phyloP scores from a whole-genome alignment of 345 rosid genomes.

The Rhodomyrtus tomentosa region DNA sequence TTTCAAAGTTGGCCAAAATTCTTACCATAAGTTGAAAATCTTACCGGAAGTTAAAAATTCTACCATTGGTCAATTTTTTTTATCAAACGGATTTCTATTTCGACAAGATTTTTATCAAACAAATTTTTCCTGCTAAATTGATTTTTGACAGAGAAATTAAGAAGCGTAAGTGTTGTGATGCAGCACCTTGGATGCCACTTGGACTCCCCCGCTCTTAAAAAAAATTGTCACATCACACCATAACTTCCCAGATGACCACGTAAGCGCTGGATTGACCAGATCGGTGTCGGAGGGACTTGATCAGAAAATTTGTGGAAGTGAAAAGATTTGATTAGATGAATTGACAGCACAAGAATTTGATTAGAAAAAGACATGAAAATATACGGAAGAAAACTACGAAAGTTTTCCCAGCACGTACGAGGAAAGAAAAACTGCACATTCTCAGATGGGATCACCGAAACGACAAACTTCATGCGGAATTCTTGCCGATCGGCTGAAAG shows the following conservation, averaged over 20 bases:
- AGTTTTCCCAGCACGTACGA: not conserved
- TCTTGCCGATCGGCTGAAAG: not conserved
- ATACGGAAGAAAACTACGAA: not conserved
- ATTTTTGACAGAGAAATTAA: too few species aligned
- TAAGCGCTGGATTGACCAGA: too few species aligned
- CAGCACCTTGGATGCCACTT: not conserved
- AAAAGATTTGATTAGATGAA: not conserved
- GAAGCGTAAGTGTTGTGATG: too few species aligned
- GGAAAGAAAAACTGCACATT: not conserved
- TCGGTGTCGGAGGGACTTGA: not conserved
- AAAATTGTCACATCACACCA: not conserved
- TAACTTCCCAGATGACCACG: fast-evolving
- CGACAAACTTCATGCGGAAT: not conserved
- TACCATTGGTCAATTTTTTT: too few species aligned
- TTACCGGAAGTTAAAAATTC: too few species aligned
- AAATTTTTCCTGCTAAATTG: too few species aligned
- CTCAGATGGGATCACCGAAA: not conserved
- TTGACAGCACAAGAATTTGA: not conserved
- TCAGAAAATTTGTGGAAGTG: not conserved
- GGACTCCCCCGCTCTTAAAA: not conserved
- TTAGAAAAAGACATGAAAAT: not conserved
- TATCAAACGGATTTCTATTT: too few species aligned
- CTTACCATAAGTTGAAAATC: too few species aligned
- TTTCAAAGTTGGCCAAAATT: too few species aligned
- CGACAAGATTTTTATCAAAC: too few species aligned